Evolutionary conservation across 2,329 filamentous ascomycete species (phyloP), one percentile per base, ranked within the genome.

Genomic region (Colletotrichum spinosum): DNA sequence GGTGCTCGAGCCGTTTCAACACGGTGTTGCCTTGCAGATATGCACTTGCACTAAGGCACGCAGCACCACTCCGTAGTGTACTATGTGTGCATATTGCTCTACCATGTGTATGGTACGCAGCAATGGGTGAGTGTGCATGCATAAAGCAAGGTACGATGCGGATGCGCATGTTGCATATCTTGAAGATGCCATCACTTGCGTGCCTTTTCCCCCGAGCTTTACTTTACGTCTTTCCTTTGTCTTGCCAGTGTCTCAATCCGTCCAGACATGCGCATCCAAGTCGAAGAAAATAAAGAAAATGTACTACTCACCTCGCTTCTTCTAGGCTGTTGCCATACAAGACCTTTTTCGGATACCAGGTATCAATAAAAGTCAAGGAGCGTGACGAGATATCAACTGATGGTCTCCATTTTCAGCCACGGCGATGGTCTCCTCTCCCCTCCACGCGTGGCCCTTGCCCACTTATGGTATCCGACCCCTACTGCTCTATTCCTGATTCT

Each of bases 1-100:
- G n/a, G n/a, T 55, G 62, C 51, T 62, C 58, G 60, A 62, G 62
- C 62, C 52, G 62, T 65, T 65, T 65, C 62, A 65, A 65, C 62
- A 53, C 49, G 52, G 37, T 52, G 51, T 49, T 51, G 57, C 60
- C 15, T 51, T 52, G 44, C 57, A 62, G 44, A 50, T 49, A 56
- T 65, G 45, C 45, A 52, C 17, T 17, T 49, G 59, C 57, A 61
- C 41, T 15, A 44, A 7, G 7, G 15, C 41, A 17, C 17, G 17
- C 33, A 45, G 15, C 45, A n/a, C 6, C 48, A 50, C 12, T 12
- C 33, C 25, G 5, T 37, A 12, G 10, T 17, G 17, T 17, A 17
- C 17, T 17, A 17, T 17, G 17, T 17, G 17, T 17, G 17, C 17
- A 17, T 17, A 17, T 17, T 17, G 17, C 17, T 17, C 17, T 17